phyloP scores from a whole-genome alignment of 352 stramenopile species.

The Phytopythium oedochilum region DNA sequence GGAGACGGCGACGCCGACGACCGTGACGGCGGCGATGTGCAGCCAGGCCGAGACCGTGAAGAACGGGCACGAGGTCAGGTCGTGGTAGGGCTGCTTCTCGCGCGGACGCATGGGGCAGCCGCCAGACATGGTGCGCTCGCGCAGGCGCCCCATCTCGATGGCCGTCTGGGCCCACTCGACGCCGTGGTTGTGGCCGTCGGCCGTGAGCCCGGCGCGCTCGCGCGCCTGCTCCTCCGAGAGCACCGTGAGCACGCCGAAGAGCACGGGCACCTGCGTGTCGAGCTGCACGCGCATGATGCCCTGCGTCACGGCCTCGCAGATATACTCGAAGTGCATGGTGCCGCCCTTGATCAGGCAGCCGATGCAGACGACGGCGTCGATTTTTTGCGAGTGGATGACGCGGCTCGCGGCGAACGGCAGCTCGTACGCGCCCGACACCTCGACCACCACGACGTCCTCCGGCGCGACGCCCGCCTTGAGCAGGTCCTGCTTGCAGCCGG shows the following conservation, averaged over 20 bases:
- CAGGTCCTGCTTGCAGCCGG: conserved; percentile 61
- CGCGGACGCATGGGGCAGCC: conserved; percentile 67
- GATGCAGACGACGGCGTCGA: conserved; percentile 96
- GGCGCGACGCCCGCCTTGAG: conserved; percentile 51
- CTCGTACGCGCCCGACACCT: conserved; percentile 96
- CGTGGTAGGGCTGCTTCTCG: conserved; percentile 71
- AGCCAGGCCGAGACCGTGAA: conserved; percentile 77
- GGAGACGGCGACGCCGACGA: conserved; percentile 42
- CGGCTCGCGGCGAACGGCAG: conserved; percentile 93
- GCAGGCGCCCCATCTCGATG: conserved; percentile 94
- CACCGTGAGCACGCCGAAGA: conserved; percentile 95
- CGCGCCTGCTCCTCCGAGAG: conserved; percentile 95
- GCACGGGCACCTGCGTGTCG: conserved; percentile 81
- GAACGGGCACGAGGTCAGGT: conserved; percentile 67
- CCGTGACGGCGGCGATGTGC: conserved; percentile 59
- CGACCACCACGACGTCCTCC: conserved; percentile 58
- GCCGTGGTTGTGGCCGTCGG: conserved; percentile 93
- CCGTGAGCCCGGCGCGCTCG: conserved; percentile 79
- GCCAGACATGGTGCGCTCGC: conserved; percentile 49
- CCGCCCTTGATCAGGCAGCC: conserved; percentile 96
- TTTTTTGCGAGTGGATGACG: conserved; percentile 87
- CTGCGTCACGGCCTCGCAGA: conserved; percentile 94
- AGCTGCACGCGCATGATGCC: conserved; percentile 97
- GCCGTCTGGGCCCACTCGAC: conserved; percentile 96
- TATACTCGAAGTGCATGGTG: conserved; percentile 99